Base-by-base conservation (phyloP, 2,329 filamentous ascomycete genomes). In the Pseudovirgaria hyperparasitica region DNA sequence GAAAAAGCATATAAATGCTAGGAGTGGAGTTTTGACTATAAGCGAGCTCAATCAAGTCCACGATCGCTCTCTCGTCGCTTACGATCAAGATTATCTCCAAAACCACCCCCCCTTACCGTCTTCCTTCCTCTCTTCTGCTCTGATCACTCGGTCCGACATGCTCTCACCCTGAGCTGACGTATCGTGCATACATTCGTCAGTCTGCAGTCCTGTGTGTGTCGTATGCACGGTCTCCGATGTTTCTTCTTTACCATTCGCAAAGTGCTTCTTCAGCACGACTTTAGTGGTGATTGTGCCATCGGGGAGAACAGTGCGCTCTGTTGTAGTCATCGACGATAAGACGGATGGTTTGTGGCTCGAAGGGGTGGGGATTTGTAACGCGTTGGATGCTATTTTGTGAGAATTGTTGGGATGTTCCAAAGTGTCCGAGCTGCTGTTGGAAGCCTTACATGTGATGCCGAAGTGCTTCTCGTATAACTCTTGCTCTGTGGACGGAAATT, bases 161-260 rank as follows among this genome's bases (percentile, higher is more conserved):
- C 12, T 15, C 17, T 5, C 18, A 24, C 12, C 20, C 22, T 18
- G 21, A 10, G 23, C 14, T 11, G 8, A 20, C 4, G 14, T 14
- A 3, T 19, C 25, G 13, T 20, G 20, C 13, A n/a, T 14, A 11
- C 21, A n/a, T 11, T 14, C 19, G 22, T 4, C 21, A 17, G 2
- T 36, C 23, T n/a, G 28, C 20, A 2, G 31, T 36, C 6, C n/a
- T n/a, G n/a, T n/a, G n/a, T n/a, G n/a, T n/a, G 37, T 41, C 0
- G 57, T 63, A 19, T 72, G 63, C 4, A 65, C 50, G 6, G 63
- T 68, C 37, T 72, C 67, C 6, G 65, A 61, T 18, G 50, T 67
- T 43, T 75, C 70, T 40, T 75, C 71, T 4, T 61, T 57, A 0
- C 72, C 72, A 50, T 76, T 70, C 1, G 65, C 55, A 39, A 72